Conservation (phyloP, 1,284 basidiomycete genomes). For the Ceratobasidium sp. region DNA sequence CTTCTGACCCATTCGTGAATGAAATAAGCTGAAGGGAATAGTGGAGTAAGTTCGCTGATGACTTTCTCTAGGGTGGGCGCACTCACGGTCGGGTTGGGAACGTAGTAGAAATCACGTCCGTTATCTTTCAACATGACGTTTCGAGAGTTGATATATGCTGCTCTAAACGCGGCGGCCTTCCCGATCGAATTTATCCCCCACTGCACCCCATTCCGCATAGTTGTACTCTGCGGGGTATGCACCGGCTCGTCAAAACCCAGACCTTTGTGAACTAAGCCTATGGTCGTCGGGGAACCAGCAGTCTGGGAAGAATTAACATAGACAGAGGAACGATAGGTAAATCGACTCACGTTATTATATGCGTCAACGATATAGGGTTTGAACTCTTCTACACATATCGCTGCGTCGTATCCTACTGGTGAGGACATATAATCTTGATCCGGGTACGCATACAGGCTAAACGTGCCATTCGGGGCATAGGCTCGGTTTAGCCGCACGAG, state of each 20-base stretch:
- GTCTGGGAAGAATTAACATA: background rate
- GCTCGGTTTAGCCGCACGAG: slow-evolving; percentile 30
- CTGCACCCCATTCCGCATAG: background rate
- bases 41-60: background rate
- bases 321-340: too few species aligned
- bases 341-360: slow-evolving; percentile 26
- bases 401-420: slow-evolving; percentile 37
- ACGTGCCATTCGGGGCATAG: slow-evolving; percentile 29
- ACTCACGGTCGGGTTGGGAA: slow-evolving; percentile 38
- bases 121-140: slow-evolving; percentile 40
- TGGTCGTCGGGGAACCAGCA: background rate
- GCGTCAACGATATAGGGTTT: slow-evolving; percentile 29
- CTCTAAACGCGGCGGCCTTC: slow-evolving; percentile 28
- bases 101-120: slow-evolving; percentile 38
- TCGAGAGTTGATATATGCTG: slow-evolving; percentile 30
- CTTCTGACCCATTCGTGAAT: slow-evolving; percentile 29
- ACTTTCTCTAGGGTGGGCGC: background rate
- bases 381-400: slow-evolving; percentile 32
- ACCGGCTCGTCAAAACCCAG: slow-evolving; percentile 20
- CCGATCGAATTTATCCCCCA: slow-evolving; percentile 30
- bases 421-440: slow-evolving; percentile 4
- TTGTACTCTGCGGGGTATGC: background rate
- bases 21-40: slow-evolving; percentile 18
- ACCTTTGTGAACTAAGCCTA: slow-evolving; percentile 18
- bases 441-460: slow-evolving; percentile 22